These are phyloP conservation scores for Trichoderma breve DNA, from an alignment of 2,329 filamentous ascomycete genomes.

Conservation along the genomic window DNA sequence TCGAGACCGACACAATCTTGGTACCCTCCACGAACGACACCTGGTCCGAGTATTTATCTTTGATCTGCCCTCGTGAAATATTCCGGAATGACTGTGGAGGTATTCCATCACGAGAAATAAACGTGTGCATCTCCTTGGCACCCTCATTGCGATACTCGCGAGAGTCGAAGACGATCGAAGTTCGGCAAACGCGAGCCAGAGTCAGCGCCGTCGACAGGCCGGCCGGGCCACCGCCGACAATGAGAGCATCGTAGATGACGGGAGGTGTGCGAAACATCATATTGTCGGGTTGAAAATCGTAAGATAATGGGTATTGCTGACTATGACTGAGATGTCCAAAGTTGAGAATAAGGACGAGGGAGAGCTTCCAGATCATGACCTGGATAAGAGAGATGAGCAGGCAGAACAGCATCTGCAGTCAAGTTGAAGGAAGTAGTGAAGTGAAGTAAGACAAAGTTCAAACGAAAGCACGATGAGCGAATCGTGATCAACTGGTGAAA, in stretches of 20 bases:
- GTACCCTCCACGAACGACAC: conserved; percentile 26
- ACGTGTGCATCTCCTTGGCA: conserved; percentile 49
- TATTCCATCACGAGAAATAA: conserved; percentile 40
- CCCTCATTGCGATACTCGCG: conserved; percentile 49
- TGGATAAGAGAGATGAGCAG: neutral
- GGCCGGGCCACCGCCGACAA: conserved; percentile 51
- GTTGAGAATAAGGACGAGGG: neutral
- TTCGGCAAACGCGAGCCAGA: conserved; percentile 50
- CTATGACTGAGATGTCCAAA: neutral
- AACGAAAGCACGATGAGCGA: neutral
- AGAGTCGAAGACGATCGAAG: conserved; percentile 49
- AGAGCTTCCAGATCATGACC: neutral
- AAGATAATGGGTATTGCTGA: neutral
- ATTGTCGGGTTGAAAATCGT: neutral
- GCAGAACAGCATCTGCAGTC: neutral
- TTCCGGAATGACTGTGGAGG: conserved; percentile 36
- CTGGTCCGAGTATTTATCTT: conserved; percentile 34
- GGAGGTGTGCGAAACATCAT: neutral
- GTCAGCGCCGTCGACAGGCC: conserved; percentile 47
- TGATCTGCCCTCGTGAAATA: conserved; percentile 35
- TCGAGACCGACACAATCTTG: conserved; percentile 27
- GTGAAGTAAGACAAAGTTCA: neutral
- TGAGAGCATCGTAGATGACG: conserved; percentile 40
- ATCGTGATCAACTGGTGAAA: neutral
- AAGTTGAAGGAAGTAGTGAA: neutral